These are phyloP conservation scores for Saccharum hybrid DNA, from an alignment of 202 grass and related monocot genomes.

Conservation along the genomic window DNA sequence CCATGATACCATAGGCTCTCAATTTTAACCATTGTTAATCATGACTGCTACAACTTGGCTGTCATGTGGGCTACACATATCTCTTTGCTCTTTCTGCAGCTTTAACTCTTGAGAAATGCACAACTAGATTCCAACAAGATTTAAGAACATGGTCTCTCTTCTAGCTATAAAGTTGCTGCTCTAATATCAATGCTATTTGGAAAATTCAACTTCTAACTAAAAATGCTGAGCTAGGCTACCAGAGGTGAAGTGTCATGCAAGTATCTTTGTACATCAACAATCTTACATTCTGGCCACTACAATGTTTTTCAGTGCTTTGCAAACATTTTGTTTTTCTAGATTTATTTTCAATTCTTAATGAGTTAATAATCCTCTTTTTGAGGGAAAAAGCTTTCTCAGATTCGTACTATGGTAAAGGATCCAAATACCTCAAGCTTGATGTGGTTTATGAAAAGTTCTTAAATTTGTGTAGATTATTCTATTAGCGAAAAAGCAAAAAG, in stretches of 20 bases:
- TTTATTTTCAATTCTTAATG: not conserved
- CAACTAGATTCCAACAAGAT: conserved; percentile 12
- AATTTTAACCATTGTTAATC: not conserved
- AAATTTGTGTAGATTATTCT: conserved; percentile 3
- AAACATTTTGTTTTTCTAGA: not conserved
- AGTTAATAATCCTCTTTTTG: not conserved
- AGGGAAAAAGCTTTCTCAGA: not conserved
- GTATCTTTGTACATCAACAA: conserved; percentile 10
- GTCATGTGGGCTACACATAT: conserved; percentile 6
- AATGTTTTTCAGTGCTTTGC: not conserved
- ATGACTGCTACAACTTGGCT: conserved; percentile 21
- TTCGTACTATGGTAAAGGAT: not conserved
- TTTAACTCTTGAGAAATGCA: conserved; percentile 19
- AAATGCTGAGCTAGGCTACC: conserved; percentile 1
- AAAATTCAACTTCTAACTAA: conserved; percentile 11
- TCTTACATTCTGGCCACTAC: conserved; percentile 1
- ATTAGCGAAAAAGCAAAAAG: not conserved
- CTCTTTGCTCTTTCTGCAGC: conserved; percentile 18
- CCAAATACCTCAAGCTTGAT: conserved; percentile 11
- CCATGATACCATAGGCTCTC: not conserved
- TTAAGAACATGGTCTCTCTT: not conserved
- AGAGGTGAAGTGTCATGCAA: not conserved
- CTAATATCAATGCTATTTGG: conserved; percentile 18
- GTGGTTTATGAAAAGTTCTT: not conserved
- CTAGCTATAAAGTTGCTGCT: conserved; percentile 6